Conservation (phyloP, 768 basidiomycete species). For the Kwoniella dejecticola region DNA sequence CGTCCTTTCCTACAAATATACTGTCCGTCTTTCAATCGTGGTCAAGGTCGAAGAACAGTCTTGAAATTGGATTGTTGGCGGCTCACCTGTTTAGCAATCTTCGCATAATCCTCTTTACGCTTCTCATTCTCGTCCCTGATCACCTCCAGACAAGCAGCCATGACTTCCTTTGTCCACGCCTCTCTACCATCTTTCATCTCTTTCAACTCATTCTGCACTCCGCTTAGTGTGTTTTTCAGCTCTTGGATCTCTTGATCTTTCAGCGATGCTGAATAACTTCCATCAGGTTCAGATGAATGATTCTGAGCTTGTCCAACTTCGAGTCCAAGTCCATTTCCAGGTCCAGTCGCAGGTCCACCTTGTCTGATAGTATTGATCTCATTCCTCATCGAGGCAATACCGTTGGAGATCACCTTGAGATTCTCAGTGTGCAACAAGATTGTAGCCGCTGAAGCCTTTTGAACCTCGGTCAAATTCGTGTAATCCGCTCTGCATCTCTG, state of each 20-base stretch:
- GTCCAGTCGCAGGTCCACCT: neutral
- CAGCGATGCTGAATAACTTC: neutral
- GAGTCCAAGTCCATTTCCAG: no score
- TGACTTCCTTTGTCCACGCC: conserved; percentile 22
- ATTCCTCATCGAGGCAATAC: neutral
- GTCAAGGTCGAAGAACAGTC: no score
- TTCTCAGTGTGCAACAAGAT: conserved; percentile 1
- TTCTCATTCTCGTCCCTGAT: conserved; percentile 19
- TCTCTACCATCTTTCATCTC: conserved; percentile 18
- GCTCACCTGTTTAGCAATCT: conserved; percentile 19
- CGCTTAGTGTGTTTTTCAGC: conserved; percentile 1
- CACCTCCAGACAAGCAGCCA: conserved; percentile 14
- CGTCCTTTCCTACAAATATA: no score
- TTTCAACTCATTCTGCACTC: conserved; percentile 6
- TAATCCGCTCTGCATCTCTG: conserved; percentile 4
- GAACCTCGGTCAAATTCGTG: neutral
- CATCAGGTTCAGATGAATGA: neutral
- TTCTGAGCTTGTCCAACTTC: no score
- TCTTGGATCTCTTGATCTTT: conserved; percentile 6
- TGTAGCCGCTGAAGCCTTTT: neutral
- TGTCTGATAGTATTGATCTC: conserved; percentile 2
- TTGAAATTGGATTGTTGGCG: neutral
- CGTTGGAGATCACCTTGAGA: neutral
- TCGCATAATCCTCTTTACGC: conserved; percentile 17
- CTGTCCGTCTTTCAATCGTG: no score